Percentiles rank a stretch among this genome's conserved stretches.
Evolutionary conservation across 139 green algal genomes (phyloP).

Genomic region (Desmodesmus armatus): DNA sequence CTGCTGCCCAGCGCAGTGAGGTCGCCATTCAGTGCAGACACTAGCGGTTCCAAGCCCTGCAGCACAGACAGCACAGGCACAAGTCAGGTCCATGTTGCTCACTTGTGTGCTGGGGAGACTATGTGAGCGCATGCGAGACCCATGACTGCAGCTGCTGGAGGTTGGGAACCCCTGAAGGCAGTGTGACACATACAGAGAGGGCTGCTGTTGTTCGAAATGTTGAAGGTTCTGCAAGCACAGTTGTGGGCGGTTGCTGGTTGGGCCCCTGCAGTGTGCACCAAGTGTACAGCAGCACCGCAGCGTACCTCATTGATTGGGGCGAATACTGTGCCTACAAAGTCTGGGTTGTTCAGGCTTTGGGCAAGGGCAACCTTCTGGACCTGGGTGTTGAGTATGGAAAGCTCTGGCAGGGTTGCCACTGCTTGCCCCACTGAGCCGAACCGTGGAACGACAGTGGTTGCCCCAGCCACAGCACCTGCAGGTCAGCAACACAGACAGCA

Average conservation of each 20-base stretch:
- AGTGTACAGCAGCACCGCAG: neutral
- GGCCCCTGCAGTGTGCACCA: neutral
- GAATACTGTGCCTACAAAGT: constrained; percentile 39
- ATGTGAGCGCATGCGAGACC: too few species aligned
- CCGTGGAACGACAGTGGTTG: neutral
- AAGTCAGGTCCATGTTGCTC: too few species aligned
- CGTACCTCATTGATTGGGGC: constrained; percentile 29
- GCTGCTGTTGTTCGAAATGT: too few species aligned
- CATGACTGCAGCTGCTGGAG: too few species aligned
- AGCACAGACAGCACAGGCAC: neutral
- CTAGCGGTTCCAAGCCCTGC: constrained; percentile 16
- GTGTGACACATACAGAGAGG: neutral
- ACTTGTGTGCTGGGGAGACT: too few species aligned
- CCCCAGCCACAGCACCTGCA: neutral
- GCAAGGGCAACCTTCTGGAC: neutral
- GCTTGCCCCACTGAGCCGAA: constrained; percentile 13
- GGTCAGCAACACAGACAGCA: neutral
- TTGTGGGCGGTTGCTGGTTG: neutral
- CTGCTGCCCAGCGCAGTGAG: too few species aligned
- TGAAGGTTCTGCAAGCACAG: neutral
- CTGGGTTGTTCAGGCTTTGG: neutral
- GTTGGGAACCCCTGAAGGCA: too few species aligned
- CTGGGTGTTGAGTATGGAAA: constrained; percentile 28
- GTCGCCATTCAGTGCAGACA: constrained; percentile 19
- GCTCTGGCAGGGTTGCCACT: constrained; percentile 32